Evolutionary conservation across 139 green algal genomes (phyloP).

Genomic region (Auxenochlorella pyrenoidosa): DNA sequence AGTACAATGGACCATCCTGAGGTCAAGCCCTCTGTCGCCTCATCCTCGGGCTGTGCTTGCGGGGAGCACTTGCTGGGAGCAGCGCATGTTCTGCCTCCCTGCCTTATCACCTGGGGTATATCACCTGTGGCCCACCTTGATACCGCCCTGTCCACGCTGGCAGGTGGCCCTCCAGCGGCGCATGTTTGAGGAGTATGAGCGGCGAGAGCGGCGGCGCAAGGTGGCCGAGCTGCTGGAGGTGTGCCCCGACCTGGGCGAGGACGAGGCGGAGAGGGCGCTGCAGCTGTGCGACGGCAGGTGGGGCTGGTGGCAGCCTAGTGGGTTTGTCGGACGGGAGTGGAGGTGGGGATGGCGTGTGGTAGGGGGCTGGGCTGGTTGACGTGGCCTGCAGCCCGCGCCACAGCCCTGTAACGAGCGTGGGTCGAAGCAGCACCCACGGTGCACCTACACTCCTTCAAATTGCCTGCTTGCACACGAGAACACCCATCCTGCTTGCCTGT

Average conservation of each 20-base stretch:
- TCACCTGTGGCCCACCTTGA: too few species aligned
- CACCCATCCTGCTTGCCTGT: neutral
- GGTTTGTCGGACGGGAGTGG: too few species aligned
- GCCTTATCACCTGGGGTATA: too few species aligned
- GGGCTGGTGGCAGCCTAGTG: neutral
- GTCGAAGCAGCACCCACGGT: too few species aligned
- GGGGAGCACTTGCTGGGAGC: neutral
- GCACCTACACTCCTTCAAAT: too few species aligned
- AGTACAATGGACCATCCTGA: too few species aligned
- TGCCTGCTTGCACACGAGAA: too few species aligned
- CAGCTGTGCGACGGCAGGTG: slow-evolving; percentile 73
- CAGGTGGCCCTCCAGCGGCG: slow-evolving; percentile 76
- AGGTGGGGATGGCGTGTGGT: too few species aligned
- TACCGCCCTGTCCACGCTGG: too few species aligned
- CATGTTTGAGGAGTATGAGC: slow-evolving; percentile 81
- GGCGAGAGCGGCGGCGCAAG: slow-evolving; percentile 71
- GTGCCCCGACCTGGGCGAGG: slow-evolving; percentile 65
- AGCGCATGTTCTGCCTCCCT: neutral
- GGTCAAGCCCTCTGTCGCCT: neutral
- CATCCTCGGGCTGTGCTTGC: neutral
- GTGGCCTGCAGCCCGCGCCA: too few species aligned
- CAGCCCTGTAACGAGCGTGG: too few species aligned
- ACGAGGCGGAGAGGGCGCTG: slow-evolving; percentile 67
- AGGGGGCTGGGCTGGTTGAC: too few species aligned
- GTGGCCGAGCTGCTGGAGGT: slow-evolving; percentile 73